A percentile compares a stretch with the other conserved stretches of the same genome.
Conservation (phyloP, 208 protist species). For the Trypanosoma conorhini region DNA sequence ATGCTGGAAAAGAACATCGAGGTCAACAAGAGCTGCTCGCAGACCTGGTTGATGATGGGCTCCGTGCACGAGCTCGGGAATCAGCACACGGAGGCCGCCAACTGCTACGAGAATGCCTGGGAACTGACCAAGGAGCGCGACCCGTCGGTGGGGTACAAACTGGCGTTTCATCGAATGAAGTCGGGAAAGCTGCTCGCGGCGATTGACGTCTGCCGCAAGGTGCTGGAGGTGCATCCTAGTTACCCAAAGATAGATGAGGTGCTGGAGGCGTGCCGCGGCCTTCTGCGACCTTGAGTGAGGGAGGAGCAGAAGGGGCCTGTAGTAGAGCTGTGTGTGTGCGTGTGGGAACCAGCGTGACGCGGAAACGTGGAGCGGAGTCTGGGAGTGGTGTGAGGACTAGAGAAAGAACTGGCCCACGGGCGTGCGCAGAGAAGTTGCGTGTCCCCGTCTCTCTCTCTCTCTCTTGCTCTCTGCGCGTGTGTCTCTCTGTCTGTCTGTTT, state of each 20-base stretch:
- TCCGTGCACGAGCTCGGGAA: conserved; percentile 88
- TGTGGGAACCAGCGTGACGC: background rate
- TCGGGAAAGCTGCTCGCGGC: conserved; percentile 88
- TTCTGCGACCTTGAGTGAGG: conserved; percentile 66
- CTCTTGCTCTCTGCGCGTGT: background rate
- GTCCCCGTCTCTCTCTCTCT: background rate
- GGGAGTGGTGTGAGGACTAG: conserved; percentile 1
- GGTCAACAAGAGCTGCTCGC: conserved; percentile 76
- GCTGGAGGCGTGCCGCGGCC: conserved; percentile 87
- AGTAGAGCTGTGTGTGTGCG: background rate
- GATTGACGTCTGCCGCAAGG: conserved; percentile 94
- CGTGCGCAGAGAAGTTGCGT: background rate
- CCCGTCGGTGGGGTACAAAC: conserved; percentile 93
- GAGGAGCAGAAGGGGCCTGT: background rate
- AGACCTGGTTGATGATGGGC: conserved; percentile 88
- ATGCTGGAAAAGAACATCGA: conserved; percentile 63
- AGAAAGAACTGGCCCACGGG: no score
- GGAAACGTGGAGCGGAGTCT: background rate
- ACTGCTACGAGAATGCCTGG: conserved; percentile 95
- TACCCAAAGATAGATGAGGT: conserved; percentile 95
- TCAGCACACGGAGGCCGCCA: conserved; percentile 88
- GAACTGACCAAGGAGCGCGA: conserved; percentile 80
- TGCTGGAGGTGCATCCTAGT: conserved; percentile 80
- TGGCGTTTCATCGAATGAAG: conserved; percentile 97
- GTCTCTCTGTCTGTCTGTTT: conserved; percentile 1